These are phyloP conservation scores for Geosmithia morbida DNA, from an alignment of 2,329 filamentous ascomycete species.

Conservation along the genomic window DNA sequence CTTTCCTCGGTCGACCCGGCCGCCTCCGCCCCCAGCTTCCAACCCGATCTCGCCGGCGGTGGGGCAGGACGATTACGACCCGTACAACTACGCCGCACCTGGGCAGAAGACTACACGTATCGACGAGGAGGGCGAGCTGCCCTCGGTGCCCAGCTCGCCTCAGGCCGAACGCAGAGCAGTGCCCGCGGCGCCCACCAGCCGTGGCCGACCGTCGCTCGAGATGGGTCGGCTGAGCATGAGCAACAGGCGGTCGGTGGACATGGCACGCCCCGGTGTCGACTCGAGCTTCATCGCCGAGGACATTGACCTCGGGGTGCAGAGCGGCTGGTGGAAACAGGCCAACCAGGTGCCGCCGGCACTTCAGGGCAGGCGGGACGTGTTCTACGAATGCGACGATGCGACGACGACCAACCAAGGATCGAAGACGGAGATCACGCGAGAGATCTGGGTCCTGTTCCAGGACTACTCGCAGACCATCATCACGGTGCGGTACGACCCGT, in stretches of 20 bases:
- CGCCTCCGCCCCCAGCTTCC: conserved; percentile 32
- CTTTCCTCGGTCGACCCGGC: conserved; percentile 54
- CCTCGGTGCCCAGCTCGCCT: conserved; percentile 25
- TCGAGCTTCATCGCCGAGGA: conserved; percentile 80
- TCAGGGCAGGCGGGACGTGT: conserved; percentile 69
- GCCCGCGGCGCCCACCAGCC: conserved; percentile 16
- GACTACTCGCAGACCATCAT: conserved; percentile 95
- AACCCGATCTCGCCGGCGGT: conserved; percentile 15
- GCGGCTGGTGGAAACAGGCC: conserved; percentile 77
- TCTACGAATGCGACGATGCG: conserved; percentile 70
- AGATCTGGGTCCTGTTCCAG: conserved; percentile 78
- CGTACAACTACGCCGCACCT: conserved; percentile 36
- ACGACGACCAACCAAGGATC: conserved; percentile 54
- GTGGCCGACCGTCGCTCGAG: conserved; percentile 19
- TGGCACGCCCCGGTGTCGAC: conserved; percentile 58
- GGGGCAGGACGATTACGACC: conserved; percentile 56
- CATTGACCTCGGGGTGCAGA: conserved; percentile 59
- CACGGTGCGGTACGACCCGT: conserved; percentile 63
- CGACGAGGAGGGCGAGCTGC: conserved; percentile 32
- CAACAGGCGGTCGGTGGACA: conserved; percentile 55
- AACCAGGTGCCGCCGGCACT: conserved; percentile 69
- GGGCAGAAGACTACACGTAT: conserved; percentile 21
- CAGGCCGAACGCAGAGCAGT: conserved; percentile 29
- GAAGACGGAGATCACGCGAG: conserved; percentile 58
- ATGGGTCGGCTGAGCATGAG: conserved; percentile 21